A percentile compares a stretch with the other conserved stretches of the same genome.
phyloP scores from a whole-genome alignment of 2,329 filamentous ascomycete species.

The Hymenoscyphus albidus region DNA sequence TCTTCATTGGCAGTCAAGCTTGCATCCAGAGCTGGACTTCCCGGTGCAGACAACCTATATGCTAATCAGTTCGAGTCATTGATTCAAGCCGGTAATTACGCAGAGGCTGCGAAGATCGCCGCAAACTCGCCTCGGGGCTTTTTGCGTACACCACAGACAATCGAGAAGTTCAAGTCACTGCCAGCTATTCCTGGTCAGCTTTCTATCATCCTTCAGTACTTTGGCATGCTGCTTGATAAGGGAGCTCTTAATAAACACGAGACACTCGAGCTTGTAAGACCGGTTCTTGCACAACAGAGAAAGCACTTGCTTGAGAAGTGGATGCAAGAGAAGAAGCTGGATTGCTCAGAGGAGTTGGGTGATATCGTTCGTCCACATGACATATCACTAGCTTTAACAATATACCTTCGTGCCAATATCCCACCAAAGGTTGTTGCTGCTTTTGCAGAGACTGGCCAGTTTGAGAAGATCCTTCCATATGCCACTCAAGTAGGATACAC shows the following conservation, averaged over 20 bases:
- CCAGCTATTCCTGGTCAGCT: constrained; percentile 80
- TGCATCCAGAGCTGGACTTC: constrained; percentile 87
- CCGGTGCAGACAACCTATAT: constrained; percentile 91
- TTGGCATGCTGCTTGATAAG: constrained; percentile 95
- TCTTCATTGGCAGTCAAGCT: constrained; percentile 92
- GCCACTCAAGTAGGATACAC: constrained; percentile 79
- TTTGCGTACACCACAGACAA: constrained; percentile 88
- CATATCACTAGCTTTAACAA: constrained; percentile 76
- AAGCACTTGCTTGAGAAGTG: constrained; percentile 98
- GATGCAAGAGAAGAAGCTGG: constrained; percentile 93
- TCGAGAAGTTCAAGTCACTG: constrained; percentile 89
- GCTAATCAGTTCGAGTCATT: constrained; percentile 89
- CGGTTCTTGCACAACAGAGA: constrained; percentile 87
- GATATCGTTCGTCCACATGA: constrained; percentile 91
- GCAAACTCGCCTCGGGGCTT: constrained; percentile 96
- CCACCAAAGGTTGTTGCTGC: constrained; percentile 93
- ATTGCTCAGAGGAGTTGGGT: constrained; percentile 93
- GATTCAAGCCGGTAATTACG: constrained; percentile 73
- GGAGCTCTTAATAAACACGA: constrained; percentile 88
- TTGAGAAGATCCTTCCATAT: constrained; percentile 94
- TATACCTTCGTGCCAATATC: constrained; percentile 88
- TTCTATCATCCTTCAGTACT: constrained; percentile 94
- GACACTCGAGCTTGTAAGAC: constrained; percentile 87
- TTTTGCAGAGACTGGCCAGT: constrained; percentile 92
- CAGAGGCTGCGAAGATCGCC: constrained; percentile 89